These are phyloP conservation scores for Botrytis aclada DNA, from an alignment of 2,329 filamentous ascomycete genomes.

Conservation along the genomic window DNA sequence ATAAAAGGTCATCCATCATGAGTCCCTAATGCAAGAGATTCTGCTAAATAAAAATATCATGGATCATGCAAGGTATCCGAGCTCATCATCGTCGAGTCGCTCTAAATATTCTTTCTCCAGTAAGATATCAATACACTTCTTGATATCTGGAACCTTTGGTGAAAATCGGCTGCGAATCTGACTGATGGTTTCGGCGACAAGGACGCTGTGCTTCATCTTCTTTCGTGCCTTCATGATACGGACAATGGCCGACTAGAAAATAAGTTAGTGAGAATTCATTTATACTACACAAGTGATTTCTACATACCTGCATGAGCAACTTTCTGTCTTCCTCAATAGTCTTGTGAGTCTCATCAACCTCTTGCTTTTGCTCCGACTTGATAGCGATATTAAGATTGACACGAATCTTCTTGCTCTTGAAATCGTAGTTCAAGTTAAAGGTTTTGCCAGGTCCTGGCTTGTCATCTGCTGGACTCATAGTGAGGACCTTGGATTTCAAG, in stretches of 20 bases:
- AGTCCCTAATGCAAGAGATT: conserved; percentile 10
- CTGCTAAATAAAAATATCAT: background rate
- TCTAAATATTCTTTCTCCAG: conserved; percentile 99
- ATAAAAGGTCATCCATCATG: conserved; percentile 15
- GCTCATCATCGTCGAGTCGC: conserved; percentile 87
- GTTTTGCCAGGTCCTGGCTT: conserved; percentile 76
- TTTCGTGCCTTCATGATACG: conserved; percentile 99
- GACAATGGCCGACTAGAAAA: conserved; percentile 83
- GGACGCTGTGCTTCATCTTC: conserved; percentile 94
- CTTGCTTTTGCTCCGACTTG: conserved; percentile 93
- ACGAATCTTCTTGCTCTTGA: conserved; percentile 98
- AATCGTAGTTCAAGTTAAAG: conserved; percentile 86
- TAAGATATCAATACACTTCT: conserved; percentile 98
- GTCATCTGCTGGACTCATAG: conserved; percentile 65
- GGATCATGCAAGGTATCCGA: conserved; percentile 84
- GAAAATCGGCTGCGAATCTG: conserved; percentile 93
- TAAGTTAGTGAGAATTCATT: conserved; percentile 34
- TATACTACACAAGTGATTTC: background rate
- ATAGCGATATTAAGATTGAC: conserved; percentile 94
- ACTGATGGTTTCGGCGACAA: conserved; percentile 92
- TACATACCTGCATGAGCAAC: conserved; percentile 86
- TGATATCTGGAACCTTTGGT: conserved; percentile 92
- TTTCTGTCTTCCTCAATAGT: conserved; percentile 98
- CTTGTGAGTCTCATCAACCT: conserved; percentile 97
- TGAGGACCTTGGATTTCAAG: conserved; percentile 87